Evolutionary conservation across 2,329 filamentous ascomycete genomes (phyloP).

Genomic region (Claviceps arundinis): DNA sequence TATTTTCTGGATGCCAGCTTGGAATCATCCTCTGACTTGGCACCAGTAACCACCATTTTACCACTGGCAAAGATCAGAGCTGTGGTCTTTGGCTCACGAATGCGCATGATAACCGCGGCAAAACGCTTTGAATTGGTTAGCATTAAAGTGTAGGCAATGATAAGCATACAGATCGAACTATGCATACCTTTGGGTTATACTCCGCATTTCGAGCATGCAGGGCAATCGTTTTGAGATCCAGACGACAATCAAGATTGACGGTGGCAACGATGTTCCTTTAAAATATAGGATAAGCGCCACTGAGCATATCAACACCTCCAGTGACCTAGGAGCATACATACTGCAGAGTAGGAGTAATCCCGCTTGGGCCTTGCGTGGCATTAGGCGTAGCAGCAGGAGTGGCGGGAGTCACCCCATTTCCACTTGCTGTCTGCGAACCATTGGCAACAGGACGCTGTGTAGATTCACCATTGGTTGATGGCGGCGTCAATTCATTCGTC

Average conservation of each 20-base stretch:
- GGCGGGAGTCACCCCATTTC: conserved; percentile 70
- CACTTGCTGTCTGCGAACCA: conserved; percentile 45
- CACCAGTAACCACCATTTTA: conserved; percentile 99
- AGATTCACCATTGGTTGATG: conserved; percentile 54
- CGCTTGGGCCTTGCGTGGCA: conserved; percentile 70
- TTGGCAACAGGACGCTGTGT: conserved; percentile 24
- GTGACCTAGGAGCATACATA: conserved; percentile 52
- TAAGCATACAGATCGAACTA: conserved; percentile 7
- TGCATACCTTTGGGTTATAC: conserved; percentile 87
- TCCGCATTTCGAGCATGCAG: conserved; percentile 96
- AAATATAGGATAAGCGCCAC: conserved; percentile 37
- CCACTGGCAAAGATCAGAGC: conserved; percentile 95
- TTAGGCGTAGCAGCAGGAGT: conserved; percentile 88
- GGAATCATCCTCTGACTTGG: conserved; percentile 94
- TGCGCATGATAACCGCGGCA: conserved; percentile 98
- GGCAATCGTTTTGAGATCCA: conserved; percentile 98
- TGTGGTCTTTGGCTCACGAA: conserved; percentile 96
- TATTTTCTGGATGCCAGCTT: conserved; percentile 97
- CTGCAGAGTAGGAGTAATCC: conserved; percentile 88
- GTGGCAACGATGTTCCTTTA: conserved; percentile 97
- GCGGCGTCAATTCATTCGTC: conserved; percentile 70
- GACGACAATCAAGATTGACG: conserved; percentile 91
- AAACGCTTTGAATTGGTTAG: conserved; percentile 58
- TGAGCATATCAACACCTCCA: conserved; percentile 18
- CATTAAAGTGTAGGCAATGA: conserved; percentile 1